phyloP scores from a whole-genome alignment of 768 basidiomycete genomes.

The Tricholoma hemisulphureum region DNA sequence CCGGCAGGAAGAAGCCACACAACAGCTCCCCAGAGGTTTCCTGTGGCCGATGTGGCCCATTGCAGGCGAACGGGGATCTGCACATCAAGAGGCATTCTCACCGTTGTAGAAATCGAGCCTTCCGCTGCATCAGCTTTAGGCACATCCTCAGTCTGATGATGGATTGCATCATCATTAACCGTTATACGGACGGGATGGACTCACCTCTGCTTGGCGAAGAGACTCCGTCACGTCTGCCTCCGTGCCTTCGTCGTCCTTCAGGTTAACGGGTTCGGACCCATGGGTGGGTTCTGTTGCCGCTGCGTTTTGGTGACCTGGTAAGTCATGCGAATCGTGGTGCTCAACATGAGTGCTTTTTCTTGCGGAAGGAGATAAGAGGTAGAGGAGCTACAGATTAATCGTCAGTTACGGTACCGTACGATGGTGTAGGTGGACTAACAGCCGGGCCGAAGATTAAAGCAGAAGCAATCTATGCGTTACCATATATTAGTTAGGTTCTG shows the following conservation, averaged over 20 bases:
- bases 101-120: background rate
- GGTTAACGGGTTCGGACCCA: conserved; percentile 20
- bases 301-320: conserved; percentile 21
- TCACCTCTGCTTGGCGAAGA: conserved; percentile 31
- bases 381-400: conserved; percentile 33
- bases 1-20: background rate
- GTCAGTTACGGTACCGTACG: conserved; percentile 2
- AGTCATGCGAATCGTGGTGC: conserved; percentile 38
- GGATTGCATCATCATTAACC: background rate
- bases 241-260: conserved; percentile 42
- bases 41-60: background rate
- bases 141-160: conserved; percentile 12
- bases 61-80: background rate
- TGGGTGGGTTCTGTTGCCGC: conserved; percentile 18
- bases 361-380: conserved; percentile 41
- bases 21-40: background rate
- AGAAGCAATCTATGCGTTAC: conserved; percentile 35
- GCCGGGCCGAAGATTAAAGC: conserved; percentile 39
- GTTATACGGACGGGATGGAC: conserved; percentile 6
- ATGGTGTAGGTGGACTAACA: conserved; percentile 27
- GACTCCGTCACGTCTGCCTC: conserved; percentile 36
- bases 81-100: background rate
- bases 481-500: conserved; percentile 5
- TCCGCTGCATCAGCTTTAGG: conserved; percentile 12
- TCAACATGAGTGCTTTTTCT: conserved; percentile 31